These are phyloP conservation scores for Boehmeria nivea DNA, from an alignment of 306 rosid species.

Conservation along the genomic window DNA sequence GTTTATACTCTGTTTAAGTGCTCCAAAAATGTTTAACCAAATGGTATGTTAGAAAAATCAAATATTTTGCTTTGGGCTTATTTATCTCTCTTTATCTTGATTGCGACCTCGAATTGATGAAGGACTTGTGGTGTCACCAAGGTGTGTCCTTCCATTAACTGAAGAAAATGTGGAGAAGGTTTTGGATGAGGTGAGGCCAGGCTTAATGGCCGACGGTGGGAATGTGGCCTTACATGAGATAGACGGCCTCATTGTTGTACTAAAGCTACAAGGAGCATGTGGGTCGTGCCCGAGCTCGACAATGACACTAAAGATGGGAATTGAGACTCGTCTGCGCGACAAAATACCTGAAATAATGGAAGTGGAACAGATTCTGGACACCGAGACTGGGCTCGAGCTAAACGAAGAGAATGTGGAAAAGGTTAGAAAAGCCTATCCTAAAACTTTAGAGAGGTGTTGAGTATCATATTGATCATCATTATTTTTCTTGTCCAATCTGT, in stretches of 20 bases:
- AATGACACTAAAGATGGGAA: conserved; percentile 94
- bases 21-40: no score
- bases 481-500: no score
- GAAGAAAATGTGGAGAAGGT: conserved; percentile 96
- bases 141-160: conserved; percentile 71
- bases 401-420: conserved; percentile 77
- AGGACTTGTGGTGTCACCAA: conserved; percentile 73
- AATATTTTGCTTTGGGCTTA: neutral
- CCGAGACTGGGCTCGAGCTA: conserved; percentile 81
- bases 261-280: conserved; percentile 95
- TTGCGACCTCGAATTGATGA: conserved; percentile 14
- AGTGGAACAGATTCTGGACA: conserved; percentile 84
- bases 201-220: conserved; percentile 96
- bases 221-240: conserved; percentile 93
- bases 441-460: no score
- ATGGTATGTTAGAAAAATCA: no score
- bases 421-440: no score
- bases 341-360: conserved; percentile 86
- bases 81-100: neutral
- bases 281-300: conserved; percentile 97
- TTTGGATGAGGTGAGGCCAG: conserved; percentile 91
- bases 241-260: conserved; percentile 87
- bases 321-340: conserved; percentile 80
- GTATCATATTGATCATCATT: no score
- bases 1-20: no score